Evolutionary conservation across 176 grass and related monocot genomes (phyloP), one percentile per base, ranked within the genome.

Genomic region (Poa annua): DNA sequence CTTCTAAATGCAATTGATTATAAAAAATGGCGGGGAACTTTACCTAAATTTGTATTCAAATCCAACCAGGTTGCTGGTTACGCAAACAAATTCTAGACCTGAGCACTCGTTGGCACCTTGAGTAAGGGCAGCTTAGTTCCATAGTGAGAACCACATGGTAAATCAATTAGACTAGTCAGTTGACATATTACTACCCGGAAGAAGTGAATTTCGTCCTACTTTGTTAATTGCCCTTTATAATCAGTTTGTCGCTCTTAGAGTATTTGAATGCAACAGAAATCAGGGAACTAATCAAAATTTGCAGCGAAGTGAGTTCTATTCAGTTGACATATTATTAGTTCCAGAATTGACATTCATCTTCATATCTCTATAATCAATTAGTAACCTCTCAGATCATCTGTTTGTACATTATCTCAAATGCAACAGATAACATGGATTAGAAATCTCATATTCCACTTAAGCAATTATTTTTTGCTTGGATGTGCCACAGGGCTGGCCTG

Each of bases 281-380:
- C 36, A 69, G 66, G 66, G n/a, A 69, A 69, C 66, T 69, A n/a
- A 42, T n/a, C n/a, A 11, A 11, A 59, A n/a, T 24, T 59, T 59
- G 55, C 55, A 59, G 55, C 22, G 44, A 80, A 8, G n/a, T 1
- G 17, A 50, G 10, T 33, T 39, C 7, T 32, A 54, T 66, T 42
- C 66, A 69, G 38, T 41, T 69, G 66, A 42, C 9, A 42, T 69
- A 21, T 21, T 42, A 42, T 59, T 9, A 57, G 7, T 22, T 57
- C 11, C 4, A 39, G 3, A 38, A 39, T 39, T 35, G 20, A 68
- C n/a, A 19, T 5, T 19, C 10, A 35, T 68, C 16, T 8, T 38
- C 53, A 16, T 19, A 25, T 26, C 24, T 15, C 59, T 24, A 61
- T 61, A 26, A 26, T 29, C 8, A 4, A 68, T 68, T 68, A 38